Base-by-base conservation (phyloP, 2,329 filamentous ascomycete species). In the Trichoderma koningii region DNA sequence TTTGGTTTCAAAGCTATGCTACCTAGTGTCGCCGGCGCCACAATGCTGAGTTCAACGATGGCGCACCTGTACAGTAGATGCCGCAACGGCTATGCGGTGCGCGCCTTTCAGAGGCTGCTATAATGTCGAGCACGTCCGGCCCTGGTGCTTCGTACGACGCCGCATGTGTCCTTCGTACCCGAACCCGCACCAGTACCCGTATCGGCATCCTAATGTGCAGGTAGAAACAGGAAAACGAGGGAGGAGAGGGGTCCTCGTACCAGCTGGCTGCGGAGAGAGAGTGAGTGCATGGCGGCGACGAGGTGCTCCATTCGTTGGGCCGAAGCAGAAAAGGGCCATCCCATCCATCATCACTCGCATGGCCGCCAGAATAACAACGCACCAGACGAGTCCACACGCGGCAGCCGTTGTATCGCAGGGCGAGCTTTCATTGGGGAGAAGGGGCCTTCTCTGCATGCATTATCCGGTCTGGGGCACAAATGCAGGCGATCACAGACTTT, bases 401-500 rank as follows among this genome's bases (percentile, higher is more conserved):
- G 64, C 41, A 62, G 51, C 21, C 52, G 47, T 47, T 51, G 57
- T 45, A 45, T 66, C 44, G 50, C 56, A 61, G 41, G 64, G 57
- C 64, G 38, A 28, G n/a, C 44, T 57, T 38, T 56, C 52, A 66
- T 66, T 63, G 57, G 64, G 26, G 52, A 45, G 44, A 23, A 3
- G 21, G 21, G 21, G 21, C 21, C 45, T 28, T 38, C 34, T 21
- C 41, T 66, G 57, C 64, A 57, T 28, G 57, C 53, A 55, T 57
- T 50, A 57, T 66, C 64, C 60, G 50, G 34, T 62, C 59, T 66
- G 64, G 64, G 64, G 41, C 64, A 51, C 50, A 52, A 56, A 63
- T 57, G 64, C 64, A 66, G 59, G 64, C 59, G 52, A 62, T 66
- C 64, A 57, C 56, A 63, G 63, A 55, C 52, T 64, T 52, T 66